phyloP scores from a whole-genome alignment of 2,329 filamentous ascomycete genomes.

The Xylariaceae sp. region DNA sequence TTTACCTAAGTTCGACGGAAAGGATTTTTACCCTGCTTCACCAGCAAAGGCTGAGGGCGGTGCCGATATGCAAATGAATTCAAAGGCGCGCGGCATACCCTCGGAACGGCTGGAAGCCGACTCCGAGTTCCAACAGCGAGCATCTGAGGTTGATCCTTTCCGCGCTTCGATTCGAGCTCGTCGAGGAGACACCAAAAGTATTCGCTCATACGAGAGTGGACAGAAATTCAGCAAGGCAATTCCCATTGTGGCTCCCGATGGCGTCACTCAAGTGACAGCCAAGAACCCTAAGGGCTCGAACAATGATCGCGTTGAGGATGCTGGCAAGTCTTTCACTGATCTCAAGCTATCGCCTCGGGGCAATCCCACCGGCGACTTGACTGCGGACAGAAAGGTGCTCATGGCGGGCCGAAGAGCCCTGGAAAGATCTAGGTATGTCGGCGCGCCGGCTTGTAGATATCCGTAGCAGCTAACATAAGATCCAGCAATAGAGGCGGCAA shows the following conservation, averaged over 20 bases:
- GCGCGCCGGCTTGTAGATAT: neutral
- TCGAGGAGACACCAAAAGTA: constrained; percentile 15
- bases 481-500: constrained; percentile 37
- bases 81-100: neutral
- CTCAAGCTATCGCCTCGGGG: constrained; percentile 9
- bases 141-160: constrained; percentile 24
- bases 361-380: constrained; percentile 6
- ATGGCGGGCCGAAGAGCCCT: constrained; percentile 15
- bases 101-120: constrained; percentile 9
- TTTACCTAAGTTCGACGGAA: constrained; percentile 61
- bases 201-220: constrained; percentile 18
- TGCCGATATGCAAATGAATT: too few species aligned
- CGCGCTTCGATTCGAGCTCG: too few species aligned
- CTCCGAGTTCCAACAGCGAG: constrained; percentile 7
- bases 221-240: constrained; percentile 29
- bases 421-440: constrained; percentile 27
- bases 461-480: constrained; percentile 6
- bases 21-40: constrained; percentile 58
- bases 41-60: constrained; percentile 36
- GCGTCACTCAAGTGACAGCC: constrained; percentile 6
- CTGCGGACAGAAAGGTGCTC: constrained; percentile 15
- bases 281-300: constrained; percentile 1
- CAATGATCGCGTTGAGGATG: constrained; percentile 5
- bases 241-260: constrained; percentile 28
- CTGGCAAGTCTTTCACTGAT: constrained; percentile 8